Base-by-base conservation (phyloP, 2,329 filamentous ascomycete species). In the Epichloe gansuensis region DNA sequence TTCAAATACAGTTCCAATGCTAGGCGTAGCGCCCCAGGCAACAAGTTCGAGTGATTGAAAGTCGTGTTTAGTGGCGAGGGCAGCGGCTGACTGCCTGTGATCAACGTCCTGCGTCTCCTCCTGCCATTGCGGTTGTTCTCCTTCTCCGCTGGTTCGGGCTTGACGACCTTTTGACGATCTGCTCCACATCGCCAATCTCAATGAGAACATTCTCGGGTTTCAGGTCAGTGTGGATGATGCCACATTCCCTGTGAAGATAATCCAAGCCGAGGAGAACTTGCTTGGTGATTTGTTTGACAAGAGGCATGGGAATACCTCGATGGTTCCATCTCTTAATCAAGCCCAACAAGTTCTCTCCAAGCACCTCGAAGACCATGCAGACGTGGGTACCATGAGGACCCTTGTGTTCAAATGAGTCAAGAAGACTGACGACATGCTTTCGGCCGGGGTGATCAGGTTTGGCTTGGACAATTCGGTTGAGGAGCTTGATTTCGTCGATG, bases 321-420 rank as follows among this genome's bases (percentile, higher is more conserved):
- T 97, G 93, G 68, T 97, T 96, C 91, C 91, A 97, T 62, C 88
- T 84, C 80, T 97, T 97, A 76, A 98, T 96, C 65, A 98, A 72
- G 28, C 93, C 91, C 51, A 97, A 74, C 58, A 97, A 72, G 65
- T 97, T 97, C 77, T 97, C 91, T 51, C 93, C 93, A 53, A 98
- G 72, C 3, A 98, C 93, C 69, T 98, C 93, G 63, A 98, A 98
- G 7, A 98, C 93, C 91, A 98, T 97, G 75, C 93, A 98, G 54
- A 97, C 90, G 65, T 98, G 93, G 50, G 89, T 86, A 47, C 93
- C 93, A 64, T 98, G 94, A 44, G 91, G 91, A 9, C 93, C 93
- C 69, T 94, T 94, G 73, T 97, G 93, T 67, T 96, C 91, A 68
- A 98, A 98, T 0, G 89, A 95, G 70, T 97, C 91, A 61, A 97